Evolutionary conservation across 2,329 filamentous ascomycete species (phyloP).

Genomic region (Nakataea oryzae): DNA sequence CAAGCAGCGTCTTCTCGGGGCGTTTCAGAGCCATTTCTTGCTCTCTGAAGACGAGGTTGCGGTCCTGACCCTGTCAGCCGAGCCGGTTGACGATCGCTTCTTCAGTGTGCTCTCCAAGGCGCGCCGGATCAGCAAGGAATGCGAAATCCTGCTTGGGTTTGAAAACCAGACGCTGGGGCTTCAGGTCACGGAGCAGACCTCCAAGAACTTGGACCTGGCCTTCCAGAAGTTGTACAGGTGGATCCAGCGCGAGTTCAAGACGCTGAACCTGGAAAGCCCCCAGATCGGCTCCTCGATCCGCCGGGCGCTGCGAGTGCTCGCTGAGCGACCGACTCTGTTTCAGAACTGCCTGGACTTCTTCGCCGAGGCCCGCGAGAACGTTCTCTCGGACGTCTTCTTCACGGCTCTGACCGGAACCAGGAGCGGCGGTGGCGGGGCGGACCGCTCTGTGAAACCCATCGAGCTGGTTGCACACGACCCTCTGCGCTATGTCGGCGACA

Average conservation of each 20-base stretch:
- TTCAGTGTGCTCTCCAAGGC: slow-evolving; percentile 68
- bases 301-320: slow-evolving; percentile 72
- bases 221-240: slow-evolving; percentile 96
- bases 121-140: slow-evolving; percentile 81
- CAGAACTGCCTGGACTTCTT: slow-evolving; percentile 91
- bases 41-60: slow-evolving; percentile 72
- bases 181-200: slow-evolving; percentile 85
- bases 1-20: slow-evolving; percentile 67
- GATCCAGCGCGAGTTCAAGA: slow-evolving; percentile 89
- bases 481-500: slow-evolving; percentile 85
- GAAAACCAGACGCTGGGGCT: slow-evolving; percentile 82
- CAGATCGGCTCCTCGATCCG: slow-evolving; percentile 82
- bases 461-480: slow-evolving; percentile 89
- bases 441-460: slow-evolving; percentile 71
- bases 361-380: slow-evolving; percentile 77
- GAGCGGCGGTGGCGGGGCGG: slow-evolving; percentile 40
- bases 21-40: slow-evolving; percentile 75
- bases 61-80: slow-evolving; percentile 64
- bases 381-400: slow-evolving; percentile 82
- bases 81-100: slow-evolving; percentile 78
- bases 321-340: slow-evolving; percentile 82
- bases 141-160: slow-evolving; percentile 77
- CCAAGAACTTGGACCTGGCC: slow-evolving; percentile 74
- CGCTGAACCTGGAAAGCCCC: slow-evolving; percentile 84
- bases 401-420: slow-evolving; percentile 69